Evolutionary conservation across 164 flowering plant genomes (phyloP), one percentile per base, ranked within the genome.

Genomic region (Magnolia sinica): DNA sequence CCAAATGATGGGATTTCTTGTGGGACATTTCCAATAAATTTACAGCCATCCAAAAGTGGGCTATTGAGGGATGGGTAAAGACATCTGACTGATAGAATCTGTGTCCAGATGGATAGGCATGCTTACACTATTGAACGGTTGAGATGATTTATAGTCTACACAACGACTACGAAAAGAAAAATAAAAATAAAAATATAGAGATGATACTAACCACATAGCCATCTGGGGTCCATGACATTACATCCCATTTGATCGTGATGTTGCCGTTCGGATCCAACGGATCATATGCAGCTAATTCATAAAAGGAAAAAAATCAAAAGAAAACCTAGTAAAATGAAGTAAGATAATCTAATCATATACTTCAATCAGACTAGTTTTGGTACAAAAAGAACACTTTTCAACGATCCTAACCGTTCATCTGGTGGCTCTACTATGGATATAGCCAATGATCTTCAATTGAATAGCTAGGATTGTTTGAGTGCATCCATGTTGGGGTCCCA

Each of bases 161-260:
- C 16, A 2, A 55, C 59, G 59, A 14, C 8, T 55, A 9, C 2
- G 59, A 14, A 55, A 2, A 14, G 10, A 8, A 31, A 0, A 4
- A 37, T n/a, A n/a, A n/a, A n/a, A n/a, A n/a, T n/a, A 37, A 37
- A 37, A 55, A 55, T 9, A 2, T 55, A 23, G 37, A 68, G 49
- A 29, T 68, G 45, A 24, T 20, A 77, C 87, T 66, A 59, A 89
- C 90, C 83, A 89, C 87, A 83, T 87, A 89, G 51, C 92, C 92
- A 79, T 89, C 92, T 20, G 89, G 71, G 8, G 90, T 87, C 92
- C 92, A 89, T 27, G 88, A 85, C 73, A 87, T 76, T 19, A 89
- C 77, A 74, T 89, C 92, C 92, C 92, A 89, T 83, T 84, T 87
- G 71, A 89, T 87, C 5, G 87, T 84, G 7, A 89, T 80, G 80